phyloP scores from a whole-genome alignment of 2,329 filamentous ascomycete species.

The Onygenales sp. region DNA sequence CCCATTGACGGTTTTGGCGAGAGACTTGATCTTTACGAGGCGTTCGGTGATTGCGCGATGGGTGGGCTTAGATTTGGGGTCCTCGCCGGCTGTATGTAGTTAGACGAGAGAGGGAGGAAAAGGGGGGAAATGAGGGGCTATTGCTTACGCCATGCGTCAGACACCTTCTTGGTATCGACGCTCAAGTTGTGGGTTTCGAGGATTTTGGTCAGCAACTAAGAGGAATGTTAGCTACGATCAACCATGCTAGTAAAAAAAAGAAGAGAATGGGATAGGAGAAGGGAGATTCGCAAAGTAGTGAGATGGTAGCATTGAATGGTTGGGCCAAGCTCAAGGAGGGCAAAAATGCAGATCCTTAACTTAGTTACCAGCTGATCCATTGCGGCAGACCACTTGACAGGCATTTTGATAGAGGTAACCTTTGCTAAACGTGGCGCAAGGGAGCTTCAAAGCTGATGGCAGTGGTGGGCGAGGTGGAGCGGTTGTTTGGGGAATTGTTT shows the following conservation, averaged over 20 bases:
- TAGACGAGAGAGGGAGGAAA: not conserved
- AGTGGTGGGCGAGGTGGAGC: not conserved
- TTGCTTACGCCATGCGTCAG: conserved; percentile 30
- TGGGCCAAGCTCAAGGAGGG: not conserved
- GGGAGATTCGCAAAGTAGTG: not conserved
- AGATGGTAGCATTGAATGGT: not conserved
- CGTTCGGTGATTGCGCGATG: conserved; percentile 31
- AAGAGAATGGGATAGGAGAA: not conserved
- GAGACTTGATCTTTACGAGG: conserved; percentile 23
- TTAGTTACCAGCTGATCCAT: conserved; percentile 28
- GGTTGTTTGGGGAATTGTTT: not conserved
- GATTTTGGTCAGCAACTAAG: conserved; percentile 31
- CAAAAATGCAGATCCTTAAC: not conserved
- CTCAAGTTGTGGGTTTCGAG: conserved; percentile 28
- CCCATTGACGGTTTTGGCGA: conserved; percentile 7
- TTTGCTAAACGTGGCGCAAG: not conserved
- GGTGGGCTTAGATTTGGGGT: conserved; percentile 21
- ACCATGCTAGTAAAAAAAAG: not conserved
- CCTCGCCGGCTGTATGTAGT: conserved; percentile 9
- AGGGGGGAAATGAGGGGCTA: not conserved
- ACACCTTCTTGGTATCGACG: conserved; percentile 25
- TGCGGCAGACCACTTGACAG: conserved; percentile 27
- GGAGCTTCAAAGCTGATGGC: not conserved
- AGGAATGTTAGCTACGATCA: not conserved
- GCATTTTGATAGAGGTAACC: conserved; percentile 19